These are phyloP conservation scores for Camelina hispida DNA, from an alignment of 345 rosid species.

Conservation along the genomic window DNA sequence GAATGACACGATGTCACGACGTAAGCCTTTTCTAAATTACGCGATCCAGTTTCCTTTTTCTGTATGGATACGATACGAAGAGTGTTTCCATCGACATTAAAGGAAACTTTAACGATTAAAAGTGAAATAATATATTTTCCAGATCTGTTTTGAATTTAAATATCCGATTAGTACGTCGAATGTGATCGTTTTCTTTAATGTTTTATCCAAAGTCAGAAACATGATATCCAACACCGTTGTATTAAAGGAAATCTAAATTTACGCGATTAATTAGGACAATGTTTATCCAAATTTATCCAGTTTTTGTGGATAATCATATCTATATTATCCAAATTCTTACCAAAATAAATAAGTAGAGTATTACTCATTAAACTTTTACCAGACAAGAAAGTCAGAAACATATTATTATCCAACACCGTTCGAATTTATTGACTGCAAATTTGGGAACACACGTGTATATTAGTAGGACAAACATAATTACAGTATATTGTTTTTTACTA, in stretches of 20 bases:
- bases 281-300: not conserved
- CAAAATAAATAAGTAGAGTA: not conserved
- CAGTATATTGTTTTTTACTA: too few relatives aligned
- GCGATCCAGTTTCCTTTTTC: slow-evolving; percentile 3
- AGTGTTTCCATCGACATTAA: slow-evolving; percentile 18
- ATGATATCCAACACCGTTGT: not conserved
- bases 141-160: slow-evolving; percentile 19
- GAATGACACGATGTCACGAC: not conserved
- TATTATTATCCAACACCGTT: not conserved
- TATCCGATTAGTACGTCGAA: slow-evolving; percentile 1
- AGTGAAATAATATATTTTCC: not conserved
- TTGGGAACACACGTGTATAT: slow-evolving; percentile 21
- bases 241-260: not conserved
- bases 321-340: not conserved
- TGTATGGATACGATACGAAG: slow-evolving; percentile 33
- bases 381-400: slow-evolving; percentile 5
- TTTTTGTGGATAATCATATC: not conserved
- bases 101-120: slow-evolving; percentile 17
- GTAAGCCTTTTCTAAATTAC: not conserved
- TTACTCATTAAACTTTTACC: not conserved
- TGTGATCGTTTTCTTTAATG: not conserved
- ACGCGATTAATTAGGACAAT: not conserved
- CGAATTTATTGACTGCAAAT: not conserved
- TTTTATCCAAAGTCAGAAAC: not conserved
- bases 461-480: not conserved